Conservation (phyloP, 1,139 yeast species). For the Geotrichum phurueaensis region DNA sequence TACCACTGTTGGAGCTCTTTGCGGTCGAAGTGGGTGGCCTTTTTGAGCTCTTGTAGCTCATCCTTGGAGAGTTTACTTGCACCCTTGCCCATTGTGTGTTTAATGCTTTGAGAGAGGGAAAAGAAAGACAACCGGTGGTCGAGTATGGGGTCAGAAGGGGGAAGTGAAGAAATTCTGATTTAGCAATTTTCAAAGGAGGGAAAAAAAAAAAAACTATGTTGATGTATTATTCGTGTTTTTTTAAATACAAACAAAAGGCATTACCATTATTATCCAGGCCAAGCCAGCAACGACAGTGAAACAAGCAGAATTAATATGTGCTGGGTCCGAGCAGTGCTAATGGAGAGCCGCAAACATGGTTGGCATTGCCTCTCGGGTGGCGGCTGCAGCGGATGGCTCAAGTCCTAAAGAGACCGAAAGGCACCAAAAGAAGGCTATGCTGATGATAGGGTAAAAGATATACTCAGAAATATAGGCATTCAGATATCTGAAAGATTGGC, state of each 20-base stretch:
- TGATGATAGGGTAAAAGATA: neutral
- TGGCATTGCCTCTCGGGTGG: neutral
- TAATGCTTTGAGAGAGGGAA: neutral
- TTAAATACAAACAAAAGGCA: neutral
- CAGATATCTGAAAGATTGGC: neutral
- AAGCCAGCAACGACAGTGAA: neutral
- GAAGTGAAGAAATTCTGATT: neutral
- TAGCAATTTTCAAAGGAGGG: neutral
- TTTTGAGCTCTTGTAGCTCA: constrained; percentile 74
- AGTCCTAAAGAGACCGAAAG: neutral
- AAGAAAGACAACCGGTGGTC: neutral
- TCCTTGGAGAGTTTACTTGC: constrained; percentile 90
- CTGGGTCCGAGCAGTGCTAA: neutral
- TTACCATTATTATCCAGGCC: neutral
- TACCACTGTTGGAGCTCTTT: constrained; percentile 97
- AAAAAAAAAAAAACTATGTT: neutral
- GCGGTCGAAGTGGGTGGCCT: constrained; percentile 85
- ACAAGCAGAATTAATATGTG: neutral
- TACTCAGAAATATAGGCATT: neutral
- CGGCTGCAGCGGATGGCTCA: neutral
- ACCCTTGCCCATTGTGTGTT: constrained; percentile 74
- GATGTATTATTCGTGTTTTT: neutral
- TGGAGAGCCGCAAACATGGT: neutral
- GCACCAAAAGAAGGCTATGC: neutral
- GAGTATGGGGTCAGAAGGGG: neutral